Evolutionary conservation across 2,329 filamentous ascomycete species (phyloP), one percentile per base, ranked within the genome.

Genomic region (Calonectria pauciramosa): DNA sequence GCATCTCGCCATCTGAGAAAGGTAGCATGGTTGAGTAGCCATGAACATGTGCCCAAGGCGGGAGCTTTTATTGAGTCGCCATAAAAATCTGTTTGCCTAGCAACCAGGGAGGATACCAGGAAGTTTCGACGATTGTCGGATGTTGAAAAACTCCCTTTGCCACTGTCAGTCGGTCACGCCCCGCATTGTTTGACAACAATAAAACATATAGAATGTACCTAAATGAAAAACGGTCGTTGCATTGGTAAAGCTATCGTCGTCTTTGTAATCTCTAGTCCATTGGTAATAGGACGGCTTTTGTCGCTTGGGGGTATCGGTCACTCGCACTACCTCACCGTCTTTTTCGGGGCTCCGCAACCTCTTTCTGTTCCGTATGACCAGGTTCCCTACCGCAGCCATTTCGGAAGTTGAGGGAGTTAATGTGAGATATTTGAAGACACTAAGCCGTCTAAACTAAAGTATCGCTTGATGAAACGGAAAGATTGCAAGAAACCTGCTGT

Each of bases 341-440:
- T 59, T 36, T 59, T 59, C 54, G 54, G 54, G 54, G 54, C 54
- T 59, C 32, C 54, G 54, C 30, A 36, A 59, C 9, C 54, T 59
- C 54, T 59, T 59, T 20, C 54, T 23, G 30, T 59, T n/a, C n/a
- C n/a, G n/a, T n/a, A n/a, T n/a, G n/a, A n/a, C n/a, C n/a, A n/a
- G n/a, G n/a, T n/a, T n/a, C n/a, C n/a, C n/a, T n/a, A n/a, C n/a
- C n/a, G n/a, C n/a, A n/a, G n/a, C n/a, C n/a, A n/a, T n/a, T n/a
- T n/a, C n/a, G n/a, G n/a, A n/a, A n/a, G n/a, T n/a, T n/a, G n/a
- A n/a, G n/a, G n/a, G n/a, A n/a, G n/a, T n/a, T n/a, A n/a, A n/a
- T n/a, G n/a, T n/a, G n/a, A n/a, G n/a, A n/a, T n/a, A n/a, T n/a
- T n/a, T n/a, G n/a, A n/a, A n/a, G n/a, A n/a, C n/a, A n/a, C n/a